These are phyloP conservation scores for Picochlorum sp. DNA, from an alignment of 139 green algal species.

Conservation along the genomic window DNA sequence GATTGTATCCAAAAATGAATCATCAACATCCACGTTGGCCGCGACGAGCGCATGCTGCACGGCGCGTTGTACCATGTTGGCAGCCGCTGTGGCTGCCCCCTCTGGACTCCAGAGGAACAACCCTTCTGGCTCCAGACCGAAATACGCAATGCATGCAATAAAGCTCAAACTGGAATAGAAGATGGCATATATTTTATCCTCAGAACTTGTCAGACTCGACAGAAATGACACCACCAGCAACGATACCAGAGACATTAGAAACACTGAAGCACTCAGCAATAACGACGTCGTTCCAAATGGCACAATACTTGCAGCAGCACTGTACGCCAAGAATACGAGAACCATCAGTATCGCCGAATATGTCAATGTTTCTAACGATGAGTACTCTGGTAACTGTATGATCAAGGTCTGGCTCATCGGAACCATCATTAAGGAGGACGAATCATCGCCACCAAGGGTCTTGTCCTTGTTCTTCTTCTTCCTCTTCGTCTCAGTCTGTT, in stretches of 20 bases:
- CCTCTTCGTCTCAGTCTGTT: not conserved
- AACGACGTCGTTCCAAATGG: not conserved
- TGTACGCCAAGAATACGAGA: not conserved
- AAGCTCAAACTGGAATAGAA: conserved; percentile 11
- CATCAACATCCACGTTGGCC: not conserved
- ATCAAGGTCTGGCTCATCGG: too few relatives aligned
- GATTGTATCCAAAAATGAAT: not conserved
- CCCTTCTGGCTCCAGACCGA: conserved; percentile 5
- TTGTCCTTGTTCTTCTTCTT: not conserved
- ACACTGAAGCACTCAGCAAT: not conserved
- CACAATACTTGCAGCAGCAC: not conserved
- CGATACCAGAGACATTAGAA: not conserved
- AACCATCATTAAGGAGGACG: not conserved
- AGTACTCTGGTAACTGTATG: too few relatives aligned
- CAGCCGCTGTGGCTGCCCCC: not conserved
- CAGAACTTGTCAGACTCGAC: conserved; percentile 13
- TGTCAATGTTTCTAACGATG: too few relatives aligned
- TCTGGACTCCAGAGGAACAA: not conserved
- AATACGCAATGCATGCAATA: conserved; percentile 5
- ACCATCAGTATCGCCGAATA: not conserved
- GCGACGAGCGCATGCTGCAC: not conserved
- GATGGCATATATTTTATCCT: conserved; percentile 15
- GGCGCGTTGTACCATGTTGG: not conserved
- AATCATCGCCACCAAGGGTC: not conserved
- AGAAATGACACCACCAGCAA: conserved; percentile 16